These are phyloP conservation scores for Pyrenophora graminea DNA, from an alignment of 2,329 filamentous ascomycete species.

Conservation along the genomic window DNA sequence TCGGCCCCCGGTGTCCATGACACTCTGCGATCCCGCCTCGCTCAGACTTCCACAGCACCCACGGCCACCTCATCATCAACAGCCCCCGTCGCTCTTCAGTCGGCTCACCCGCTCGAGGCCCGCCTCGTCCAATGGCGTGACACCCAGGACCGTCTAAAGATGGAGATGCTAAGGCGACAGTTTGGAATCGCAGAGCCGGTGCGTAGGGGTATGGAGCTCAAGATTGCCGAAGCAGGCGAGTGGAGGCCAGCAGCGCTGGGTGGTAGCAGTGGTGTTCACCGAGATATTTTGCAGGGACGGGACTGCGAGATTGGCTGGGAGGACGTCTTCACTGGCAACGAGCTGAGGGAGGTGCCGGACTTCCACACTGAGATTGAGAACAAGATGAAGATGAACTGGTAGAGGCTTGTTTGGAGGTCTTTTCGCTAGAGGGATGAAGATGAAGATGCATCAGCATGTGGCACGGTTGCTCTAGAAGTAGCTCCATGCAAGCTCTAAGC, in stretches of 20 bases:
- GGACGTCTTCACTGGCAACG: slow-evolving; percentile 82
- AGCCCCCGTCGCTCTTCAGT: slow-evolving; percentile 56
- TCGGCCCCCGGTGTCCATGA: slow-evolving; percentile 94
- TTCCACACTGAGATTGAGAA: slow-evolving; percentile 95
- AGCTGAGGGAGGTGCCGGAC: slow-evolving; percentile 69
- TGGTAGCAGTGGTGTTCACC: slow-evolving; percentile 72
- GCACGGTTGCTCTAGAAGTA: neutral
- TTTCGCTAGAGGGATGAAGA: neutral
- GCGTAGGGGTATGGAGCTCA: slow-evolving; percentile 90
- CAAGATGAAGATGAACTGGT: slow-evolving; percentile 78
- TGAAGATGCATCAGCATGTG: neutral
- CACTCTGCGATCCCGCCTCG: slow-evolving; percentile 83
- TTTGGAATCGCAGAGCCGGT: slow-evolving; percentile 94
- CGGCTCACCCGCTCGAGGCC: slow-evolving; percentile 85
- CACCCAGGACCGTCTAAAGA: slow-evolving; percentile 85
- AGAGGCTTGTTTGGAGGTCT: slow-evolving; percentile 9
- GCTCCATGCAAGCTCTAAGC: neutral
- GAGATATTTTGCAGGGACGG: slow-evolving; percentile 82
- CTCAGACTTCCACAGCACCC: slow-evolving; percentile 53
- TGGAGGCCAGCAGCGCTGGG: slow-evolving; percentile 76
- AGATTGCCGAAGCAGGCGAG: slow-evolving; percentile 78
- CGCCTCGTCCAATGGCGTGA: slow-evolving; percentile 88
- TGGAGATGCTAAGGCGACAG: slow-evolving; percentile 82
- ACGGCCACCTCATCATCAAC: slow-evolving; percentile 26
- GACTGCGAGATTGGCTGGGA: slow-evolving; percentile 86